Evolutionary conservation across 495 filamentous ascomycete genomes (phyloP), one percentile per base, ranked within the genome.

Genomic region (Clavariopsis aquatica): DNA sequence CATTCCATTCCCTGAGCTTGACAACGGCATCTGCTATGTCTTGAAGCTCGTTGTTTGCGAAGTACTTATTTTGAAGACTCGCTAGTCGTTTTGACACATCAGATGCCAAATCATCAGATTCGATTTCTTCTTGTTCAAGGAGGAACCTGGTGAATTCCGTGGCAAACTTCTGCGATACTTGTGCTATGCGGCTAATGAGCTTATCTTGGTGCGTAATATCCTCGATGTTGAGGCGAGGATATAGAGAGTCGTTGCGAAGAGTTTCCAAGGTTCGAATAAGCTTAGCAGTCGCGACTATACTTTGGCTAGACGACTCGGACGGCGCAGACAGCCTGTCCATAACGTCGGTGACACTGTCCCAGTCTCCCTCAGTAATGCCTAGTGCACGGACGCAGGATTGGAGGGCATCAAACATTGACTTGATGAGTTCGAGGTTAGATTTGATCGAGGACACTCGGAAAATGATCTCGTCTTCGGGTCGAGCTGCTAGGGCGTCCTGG

Each of bases 1-100:
- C 82, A 17, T 86, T 85, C 51, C 92, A 77, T 1, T 83, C 81
- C 12, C 85, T 84, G 34, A 98, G 82, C 52, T 91, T 88, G n/a
- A 86, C 79, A 6, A 96, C 78, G 34, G 83, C 79, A 12, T 80
- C 79, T 2, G 82, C 34, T 2, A 60, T 12, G 5, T 36, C 31
- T 6, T 29, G 9, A 26, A 36, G 26, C 36, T 60, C 43, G 7
- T 61, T 51, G 1, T 58, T n/a, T 4, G 7, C 45, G 8, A 51
- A 13, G 10, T 38, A 23, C 20, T 36, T 12, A 2, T 46, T 13
- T 36, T 49, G 51, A 12, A 61, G 28, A 23, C n/a, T 17, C 22
- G 19, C 31, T 3, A 49, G 3, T 2, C 22, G n/a, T 34, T 43
- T 52, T 19, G 20, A 31, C 12, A 60, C 13, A 5, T 60, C 57